A percentile compares a stretch with the other conserved stretches of the same genome.
phyloP scores from a whole-genome alignment of 1,284 basidiomycete genomes.

The Ceratobasidium sp. region DNA sequence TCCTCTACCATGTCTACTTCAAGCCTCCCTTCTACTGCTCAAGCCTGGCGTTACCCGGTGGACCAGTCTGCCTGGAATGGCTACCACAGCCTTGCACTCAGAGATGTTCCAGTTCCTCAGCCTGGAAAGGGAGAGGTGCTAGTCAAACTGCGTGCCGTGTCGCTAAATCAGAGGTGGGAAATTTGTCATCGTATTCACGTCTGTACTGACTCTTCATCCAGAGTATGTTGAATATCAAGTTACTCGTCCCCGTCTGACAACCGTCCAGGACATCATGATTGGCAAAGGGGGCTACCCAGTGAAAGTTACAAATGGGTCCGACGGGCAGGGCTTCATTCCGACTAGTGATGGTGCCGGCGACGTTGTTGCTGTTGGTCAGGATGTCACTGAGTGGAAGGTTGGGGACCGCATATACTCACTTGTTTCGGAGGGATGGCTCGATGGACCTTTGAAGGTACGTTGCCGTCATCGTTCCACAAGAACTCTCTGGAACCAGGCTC shows the following conservation, averaged over 20 bases:
- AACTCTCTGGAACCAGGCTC: background rate
- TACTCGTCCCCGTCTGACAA: too few species aligned
- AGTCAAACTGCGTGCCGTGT: constrained; percentile 20
- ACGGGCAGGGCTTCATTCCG: too few species aligned
- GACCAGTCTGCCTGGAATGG: constrained; percentile 12
- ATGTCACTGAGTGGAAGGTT: constrained; percentile 58
- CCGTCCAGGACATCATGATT: too few species aligned
- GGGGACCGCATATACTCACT: constrained; percentile 64
- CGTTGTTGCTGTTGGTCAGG: constrained; percentile 60
- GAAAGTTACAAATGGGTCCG: too few species aligned
- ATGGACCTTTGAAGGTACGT: constrained; percentile 50
- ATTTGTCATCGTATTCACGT: too few species aligned
- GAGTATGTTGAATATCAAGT: too few species aligned
- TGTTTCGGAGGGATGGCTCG: constrained; percentile 53
- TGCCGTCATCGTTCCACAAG: background rate
- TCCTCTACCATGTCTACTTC: too few species aligned
- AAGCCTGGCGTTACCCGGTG: constrained; percentile 6
- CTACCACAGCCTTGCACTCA: constrained; percentile 3
- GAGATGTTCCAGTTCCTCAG: background rate
- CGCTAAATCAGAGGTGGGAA: too few species aligned
- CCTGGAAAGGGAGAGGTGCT: constrained; percentile 9
- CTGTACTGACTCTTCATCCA: too few species aligned
- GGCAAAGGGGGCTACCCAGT: too few species aligned
- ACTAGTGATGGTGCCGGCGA: constrained; percentile 70
- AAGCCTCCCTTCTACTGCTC: constrained; percentile 4